Base-by-base conservation (phyloP, 169 alveolate genomes). In the Neospora caninum region DNA sequence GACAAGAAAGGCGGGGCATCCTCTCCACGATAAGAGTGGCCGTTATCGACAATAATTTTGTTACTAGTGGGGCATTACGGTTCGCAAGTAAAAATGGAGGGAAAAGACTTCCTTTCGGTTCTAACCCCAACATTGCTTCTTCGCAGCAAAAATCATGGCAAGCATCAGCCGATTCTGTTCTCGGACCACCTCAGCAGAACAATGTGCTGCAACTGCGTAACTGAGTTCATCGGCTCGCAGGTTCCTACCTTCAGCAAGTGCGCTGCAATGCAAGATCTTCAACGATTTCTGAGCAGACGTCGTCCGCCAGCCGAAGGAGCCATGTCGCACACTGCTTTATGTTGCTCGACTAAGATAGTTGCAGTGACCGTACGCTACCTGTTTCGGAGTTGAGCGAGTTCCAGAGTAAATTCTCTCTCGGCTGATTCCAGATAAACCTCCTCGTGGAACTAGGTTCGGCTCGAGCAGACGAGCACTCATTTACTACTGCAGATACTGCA, bases 151-250 rank as follows among this genome's bases (percentile, higher is more conserved):
- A 36, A 6, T 0, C 93, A 88, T 42, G 58, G 86, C 58, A 41
- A 38, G 9, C 93, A 88, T 34, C 34, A 22, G 64, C 69, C 67
- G 49, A 25, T 69, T 7, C 88, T 88, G 9, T n/a, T 27, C 9
- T 31, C 82, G n/a, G 93, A 88, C 86, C 6, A 25, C 38, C 49
- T 29, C 58, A 93, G 94, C 39, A 73, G 42, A n/a, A 91, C 91
- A 39, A 73, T 91, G 91, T 91, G 94, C 78, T 91, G 92, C 94
- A 70, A 91, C 80, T 91, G 94, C 43, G 49, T 91, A 9, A 73
- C 41, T 25, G 94, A 91, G 42, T 36, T 39, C 78, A 18, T 91
- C 49, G 53, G 38, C 41, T 58, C 80, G n/a, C 41, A 34, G 58
- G 58, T 31, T 25, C 94, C 94, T 4, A 22, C 31, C 22, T 78